These are phyloP conservation scores for Coffea canephora DNA, from an alignment of 257 asterid genomes.

Conservation along the genomic window DNA sequence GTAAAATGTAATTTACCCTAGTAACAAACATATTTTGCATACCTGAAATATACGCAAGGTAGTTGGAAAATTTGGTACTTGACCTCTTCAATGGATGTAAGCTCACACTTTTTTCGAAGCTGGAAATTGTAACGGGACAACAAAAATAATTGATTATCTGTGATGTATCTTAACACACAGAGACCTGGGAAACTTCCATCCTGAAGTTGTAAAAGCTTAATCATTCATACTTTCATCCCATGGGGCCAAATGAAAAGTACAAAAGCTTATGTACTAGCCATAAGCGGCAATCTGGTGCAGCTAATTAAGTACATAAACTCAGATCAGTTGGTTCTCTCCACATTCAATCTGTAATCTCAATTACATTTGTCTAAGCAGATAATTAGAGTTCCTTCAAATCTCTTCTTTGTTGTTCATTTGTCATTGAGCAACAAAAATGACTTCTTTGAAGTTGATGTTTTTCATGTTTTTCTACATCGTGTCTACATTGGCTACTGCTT, in stretches of 20 bases:
- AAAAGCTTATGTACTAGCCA: not conserved
- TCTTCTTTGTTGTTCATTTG: not conserved
- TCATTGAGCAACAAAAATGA: not conserved
- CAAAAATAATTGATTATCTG: too few relatives aligned
- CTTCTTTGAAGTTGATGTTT: not conserved
- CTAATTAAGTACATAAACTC: not conserved
- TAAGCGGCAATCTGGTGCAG: not conserved
- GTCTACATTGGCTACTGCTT: not conserved
- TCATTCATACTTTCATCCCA: not conserved
- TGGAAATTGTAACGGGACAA: not conserved
- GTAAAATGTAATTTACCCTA: too few relatives aligned
- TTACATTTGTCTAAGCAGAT: not conserved
- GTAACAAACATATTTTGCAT: too few relatives aligned
- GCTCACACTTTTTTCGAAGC: not conserved
- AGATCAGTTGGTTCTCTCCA: not conserved
- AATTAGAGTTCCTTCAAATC: not conserved
- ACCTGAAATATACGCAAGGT: too few relatives aligned
- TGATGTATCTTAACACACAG: not conserved
- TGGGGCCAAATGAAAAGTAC: not conserved
- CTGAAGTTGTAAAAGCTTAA: not conserved
- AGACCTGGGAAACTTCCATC: not conserved
- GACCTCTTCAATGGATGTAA: too few relatives aligned
- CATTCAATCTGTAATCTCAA: not conserved
- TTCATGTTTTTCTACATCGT: slow-evolving; percentile 11
- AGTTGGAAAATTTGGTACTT: too few relatives aligned